Evolutionary conservation across 1,284 basidiomycete species (phyloP), one percentile per base, ranked within the genome.

Genomic region (Austroboletus niveus): DNA sequence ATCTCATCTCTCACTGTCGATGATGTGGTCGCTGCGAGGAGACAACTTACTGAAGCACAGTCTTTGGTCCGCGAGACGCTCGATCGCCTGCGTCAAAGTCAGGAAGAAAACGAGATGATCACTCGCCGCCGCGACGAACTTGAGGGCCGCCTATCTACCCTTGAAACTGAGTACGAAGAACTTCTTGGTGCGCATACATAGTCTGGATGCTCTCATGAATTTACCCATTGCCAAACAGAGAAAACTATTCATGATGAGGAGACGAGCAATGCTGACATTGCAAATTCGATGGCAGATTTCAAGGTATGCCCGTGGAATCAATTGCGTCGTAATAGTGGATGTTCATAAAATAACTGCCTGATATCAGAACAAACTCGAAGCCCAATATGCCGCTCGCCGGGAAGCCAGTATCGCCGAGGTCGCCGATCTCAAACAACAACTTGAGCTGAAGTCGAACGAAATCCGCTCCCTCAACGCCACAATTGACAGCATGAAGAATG

Each of bases 81-180:
- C 53, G 95, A 98, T 66, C 83, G 92, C 51, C 80, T 98, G 45
- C 80, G 93, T 52, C 87, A 92, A 70, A 87, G 85, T 57, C 90
- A 95, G 65, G 94, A 98, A 70, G 95, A 98, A 77, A 89, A 86
- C 57, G 94, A 96, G 64, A 82, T 94, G 75, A 78, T 94, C 54
- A 75, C 79, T 31, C 83, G 93, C 62, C 78, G 95, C 58, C 81
- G 88, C 51, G 89, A 93, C 57, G 97, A 99, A 66, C 73, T 98
- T 40, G 94, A 98, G 72, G 79, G 80, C 51, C 82, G 94, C 54
- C 80, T 98, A 47, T 73, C 83, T 35, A 81, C 85, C 34, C 77
- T 98, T 47, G 94, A 98, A 73, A 79, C 88, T 6, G 95, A 98
- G 66, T 98, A 98, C 64, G 97, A 99, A 70, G 95, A 98, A 72